These are phyloP conservation scores for Scedosporium minutisporum DNA, from an alignment of 2,329 filamentous ascomycete species.

Conservation along the genomic window DNA sequence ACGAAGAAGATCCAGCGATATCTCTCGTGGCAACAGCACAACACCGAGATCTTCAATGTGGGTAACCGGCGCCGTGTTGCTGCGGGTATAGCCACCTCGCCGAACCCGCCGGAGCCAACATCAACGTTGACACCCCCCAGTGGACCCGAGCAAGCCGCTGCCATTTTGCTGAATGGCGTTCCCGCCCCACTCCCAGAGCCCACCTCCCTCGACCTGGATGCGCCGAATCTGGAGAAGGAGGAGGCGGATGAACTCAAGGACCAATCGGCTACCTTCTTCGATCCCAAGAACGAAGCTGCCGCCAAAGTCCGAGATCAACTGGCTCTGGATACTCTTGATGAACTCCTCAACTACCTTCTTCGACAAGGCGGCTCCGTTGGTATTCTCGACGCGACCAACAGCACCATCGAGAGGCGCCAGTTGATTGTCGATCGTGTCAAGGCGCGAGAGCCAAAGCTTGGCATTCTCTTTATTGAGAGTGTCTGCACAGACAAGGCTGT, in stretches of 20 bases:
- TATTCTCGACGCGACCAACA: conserved; percentile 96
- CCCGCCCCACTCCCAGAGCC: conserved; percentile 23
- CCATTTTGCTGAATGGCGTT: conserved; percentile 48
- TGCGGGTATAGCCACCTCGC: conserved; percentile 44
- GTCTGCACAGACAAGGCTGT: conserved; percentile 74
- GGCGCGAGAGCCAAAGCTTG: conserved; percentile 72
- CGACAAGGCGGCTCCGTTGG: conserved; percentile 77
- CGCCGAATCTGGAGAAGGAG: background rate
- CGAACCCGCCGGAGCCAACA: conserved; percentile 13
- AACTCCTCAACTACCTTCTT: conserved; percentile 82
- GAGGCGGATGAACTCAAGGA: conserved; percentile 40
- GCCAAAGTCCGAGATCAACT: conserved; percentile 81
- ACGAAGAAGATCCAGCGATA: conserved; percentile 97
- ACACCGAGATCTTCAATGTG: conserved; percentile 94
- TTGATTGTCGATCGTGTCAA: conserved; percentile 77
- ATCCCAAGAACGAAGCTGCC: conserved; percentile 76
- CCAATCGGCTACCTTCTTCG: conserved; percentile 88
- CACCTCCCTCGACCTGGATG: conserved; percentile 8
- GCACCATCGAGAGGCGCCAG: conserved; percentile 76
- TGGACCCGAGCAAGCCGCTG: conserved; percentile 33
- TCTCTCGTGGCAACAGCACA: conserved; percentile 93
- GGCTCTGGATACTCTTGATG: conserved; percentile 83
- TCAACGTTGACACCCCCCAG: conserved; percentile 31
- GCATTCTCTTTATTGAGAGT: conserved; percentile 91
- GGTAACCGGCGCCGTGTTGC: conserved; percentile 80